Evolutionary conservation across 2,329 filamentous ascomycete species (phyloP), one percentile per base, ranked within the genome.

Genomic region (Cladosporium halotolerans): DNA sequence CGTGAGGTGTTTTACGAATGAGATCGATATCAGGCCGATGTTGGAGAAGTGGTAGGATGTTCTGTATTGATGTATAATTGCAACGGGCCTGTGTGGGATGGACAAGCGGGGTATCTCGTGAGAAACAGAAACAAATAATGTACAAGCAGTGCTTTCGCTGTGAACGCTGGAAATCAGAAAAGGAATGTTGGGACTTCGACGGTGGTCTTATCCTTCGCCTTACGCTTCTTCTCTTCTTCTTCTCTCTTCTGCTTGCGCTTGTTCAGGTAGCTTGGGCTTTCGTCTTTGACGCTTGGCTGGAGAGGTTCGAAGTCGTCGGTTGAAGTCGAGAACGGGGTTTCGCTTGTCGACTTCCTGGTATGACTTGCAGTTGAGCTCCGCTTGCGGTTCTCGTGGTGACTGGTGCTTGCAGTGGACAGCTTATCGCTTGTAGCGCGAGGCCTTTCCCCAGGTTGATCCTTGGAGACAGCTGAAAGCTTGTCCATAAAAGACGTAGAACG

Each of bases 1-100:
- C 32, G 79, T 81, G 60, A 88, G 86, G 5, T 82, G 82, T 2
- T 95, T 92, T 64, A 90, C 88, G 0, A 88, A 88, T 65, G 88
- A 95, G 72, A 70, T 95, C 61, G 89, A 95, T 69, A 73, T 91
- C 31, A 76, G 89, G 58, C 89, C 89, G 1, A 90, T 82, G 69
- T 76, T 90, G 49, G 89, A 95, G 76, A 95, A 91, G 68, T 95
- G 87, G 76, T 91, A 57, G 36, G 10, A 8, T n/a, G 36, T 18
- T 18, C 16, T 36, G 34, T 11, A 8, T 36, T 11, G 45, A 23
- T 28, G 23, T 28, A 4, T 28, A 7, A 28, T 28, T 28, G 23
- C 40, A 43, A 36, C 10, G 5, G 10, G 10, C 34, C 34, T 36
- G n/a, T 36, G n/a, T 36, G 36, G n/a, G 6, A n/a, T 38, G 36